Percentiles rank a stretch among this genome's conserved stretches.
Evolutionary conservation across 345 rosid species (phyloP).

Genomic region (Lepidium africanum): DNA sequence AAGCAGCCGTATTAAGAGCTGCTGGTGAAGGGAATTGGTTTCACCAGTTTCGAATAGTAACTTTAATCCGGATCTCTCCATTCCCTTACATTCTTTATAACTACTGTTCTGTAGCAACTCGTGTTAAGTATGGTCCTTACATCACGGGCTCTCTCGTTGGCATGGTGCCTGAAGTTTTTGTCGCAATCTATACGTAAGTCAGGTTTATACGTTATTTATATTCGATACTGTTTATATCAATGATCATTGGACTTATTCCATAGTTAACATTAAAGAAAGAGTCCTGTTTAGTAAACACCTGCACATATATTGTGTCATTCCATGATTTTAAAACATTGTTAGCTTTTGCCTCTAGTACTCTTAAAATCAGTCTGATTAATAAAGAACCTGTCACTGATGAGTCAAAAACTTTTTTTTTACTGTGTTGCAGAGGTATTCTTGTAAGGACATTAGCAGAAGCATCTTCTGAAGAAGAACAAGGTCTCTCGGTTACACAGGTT

Average conservation of each 20-base stretch:
- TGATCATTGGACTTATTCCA: not conserved
- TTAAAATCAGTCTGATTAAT: not conserved
- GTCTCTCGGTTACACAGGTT: conserved; percentile 70
- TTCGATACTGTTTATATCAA: not conserved
- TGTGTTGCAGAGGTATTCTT: conserved; percentile 70
- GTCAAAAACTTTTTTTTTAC: not conserved
- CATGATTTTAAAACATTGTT: not conserved
- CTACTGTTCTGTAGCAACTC: conserved; percentile 84
- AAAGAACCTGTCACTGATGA: not conserved
- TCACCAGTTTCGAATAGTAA: conserved; percentile 79
- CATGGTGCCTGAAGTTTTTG: conserved; percentile 74
- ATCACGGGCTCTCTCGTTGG: conserved; percentile 79
- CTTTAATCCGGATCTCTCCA: conserved; percentile 85
- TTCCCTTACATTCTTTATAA: conserved; percentile 93
- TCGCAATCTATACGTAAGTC: conserved; percentile 86
- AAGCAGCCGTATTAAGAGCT: conserved; percentile 78
- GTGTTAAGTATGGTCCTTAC: conserved; percentile 82
- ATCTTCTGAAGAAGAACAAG: conserved; percentile 57
- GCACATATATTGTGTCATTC: not conserved
- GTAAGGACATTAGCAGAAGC: conserved; percentile 84
- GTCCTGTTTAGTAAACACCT: not conserved
- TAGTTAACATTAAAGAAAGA: not conserved
- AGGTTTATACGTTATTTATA: not conserved
- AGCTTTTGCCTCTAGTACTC: not conserved
- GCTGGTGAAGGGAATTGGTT: conserved; percentile 94